Evolutionary conservation across 2,329 filamentous ascomycete genomes (phyloP), one percentile per base, ranked within the genome.

Genomic region (Penicillium freii): DNA sequence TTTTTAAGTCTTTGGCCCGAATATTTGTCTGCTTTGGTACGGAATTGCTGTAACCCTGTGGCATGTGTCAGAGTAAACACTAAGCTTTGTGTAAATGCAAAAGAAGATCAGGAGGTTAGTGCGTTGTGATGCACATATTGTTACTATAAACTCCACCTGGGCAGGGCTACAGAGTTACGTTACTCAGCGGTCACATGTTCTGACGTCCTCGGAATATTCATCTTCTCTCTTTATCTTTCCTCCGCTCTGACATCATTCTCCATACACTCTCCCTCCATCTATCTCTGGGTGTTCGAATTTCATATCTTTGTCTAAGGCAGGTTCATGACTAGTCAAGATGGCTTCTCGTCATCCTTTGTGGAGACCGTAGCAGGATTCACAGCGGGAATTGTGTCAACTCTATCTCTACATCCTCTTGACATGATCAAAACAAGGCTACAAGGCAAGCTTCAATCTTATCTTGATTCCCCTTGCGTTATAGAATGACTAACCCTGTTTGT

Each of bases 361-460:
- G 94, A 97, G 83, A 88, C 89, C 70, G 81, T 92, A 73, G 91
- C 94, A 60, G 94, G 94, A 67, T 88, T 99, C 75, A 89, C 88
- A 63, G 94, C 94, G 58, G 94, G 94, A 60, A 83, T 91, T 56
- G 83, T 92, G 66, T 89, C 92, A 52, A 97, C 94, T 25, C 82
- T 97, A 48, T 87, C 87, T 56, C 89, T 94, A 51, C 93, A 97
- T 66, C 94, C 94, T 33, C 85, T 99, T 59, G 94, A 99, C 77
- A 87, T 99, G 62, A 87, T 97, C 73, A 99, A 99, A 82, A 97
- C 93, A 60, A 89, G 94, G 62, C 86, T 99, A 72, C 94, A 99
- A 79, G 87, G 90, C 92, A 78, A 57, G 55, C 78, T 71, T 39
- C 23, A 13, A 9, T 45, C 9, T 49, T 34, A 6, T 19, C 5